A percentile compares a stretch with the other conserved stretches of the same genome.
These are phyloP conservation scores for Exobasidium cylindrosporum DNA, from an alignment of 1,284 basidiomycete genomes.

Conservation along the genomic window DNA sequence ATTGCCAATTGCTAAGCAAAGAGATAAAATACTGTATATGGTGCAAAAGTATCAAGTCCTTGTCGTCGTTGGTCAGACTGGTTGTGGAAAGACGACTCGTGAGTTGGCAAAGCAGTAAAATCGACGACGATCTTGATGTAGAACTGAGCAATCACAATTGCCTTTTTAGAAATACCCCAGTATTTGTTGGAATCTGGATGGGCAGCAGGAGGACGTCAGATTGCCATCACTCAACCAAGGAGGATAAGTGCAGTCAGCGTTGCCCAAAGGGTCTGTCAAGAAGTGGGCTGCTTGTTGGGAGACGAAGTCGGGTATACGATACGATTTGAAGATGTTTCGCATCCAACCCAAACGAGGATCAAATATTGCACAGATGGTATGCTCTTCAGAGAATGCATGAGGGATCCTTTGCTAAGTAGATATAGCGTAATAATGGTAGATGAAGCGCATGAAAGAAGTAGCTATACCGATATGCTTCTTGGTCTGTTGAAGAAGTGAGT, in stretches of 20 bases:
- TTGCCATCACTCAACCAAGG: slow-evolving; percentile 55
- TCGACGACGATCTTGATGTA: slow-evolving; percentile 47
- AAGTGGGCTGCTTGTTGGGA: slow-evolving; percentile 62
- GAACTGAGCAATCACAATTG: slow-evolving; percentile 45
- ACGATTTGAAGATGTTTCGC: slow-evolving; percentile 56
- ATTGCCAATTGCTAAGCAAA: slow-evolving; percentile 83
- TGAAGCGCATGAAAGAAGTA: slow-evolving; percentile 57
- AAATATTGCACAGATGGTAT: slow-evolving; percentile 48
- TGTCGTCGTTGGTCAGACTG: slow-evolving; percentile 63
- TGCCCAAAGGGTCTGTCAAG: slow-evolving; percentile 55
- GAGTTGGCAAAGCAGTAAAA: slow-evolving; percentile 14
- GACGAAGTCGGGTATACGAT: slow-evolving; percentile 69
- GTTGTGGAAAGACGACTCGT: slow-evolving; percentile 45
- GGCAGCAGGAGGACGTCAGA: slow-evolving; percentile 39
- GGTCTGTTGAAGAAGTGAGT: slow-evolving; percentile 59
- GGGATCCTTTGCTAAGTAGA: slow-evolving; percentile 39
- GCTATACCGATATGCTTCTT: slow-evolving; percentile 57
- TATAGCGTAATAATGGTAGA: slow-evolving; percentile 57
- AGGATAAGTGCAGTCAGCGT: slow-evolving; percentile 55
- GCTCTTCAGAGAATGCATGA: slow-evolving; percentile 43
- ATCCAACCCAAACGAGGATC: slow-evolving; percentile 50
- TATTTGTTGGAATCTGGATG: slow-evolving; percentile 78
- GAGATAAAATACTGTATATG: slow-evolving; percentile 74
- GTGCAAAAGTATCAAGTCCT: slow-evolving; percentile 78
- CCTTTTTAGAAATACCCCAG: slow-evolving; percentile 70